Evolutionary conservation across 495 filamentous ascomycete genomes (phyloP), one percentile per base, ranked within the genome.

Genomic region (Penicillium canescens): DNA sequence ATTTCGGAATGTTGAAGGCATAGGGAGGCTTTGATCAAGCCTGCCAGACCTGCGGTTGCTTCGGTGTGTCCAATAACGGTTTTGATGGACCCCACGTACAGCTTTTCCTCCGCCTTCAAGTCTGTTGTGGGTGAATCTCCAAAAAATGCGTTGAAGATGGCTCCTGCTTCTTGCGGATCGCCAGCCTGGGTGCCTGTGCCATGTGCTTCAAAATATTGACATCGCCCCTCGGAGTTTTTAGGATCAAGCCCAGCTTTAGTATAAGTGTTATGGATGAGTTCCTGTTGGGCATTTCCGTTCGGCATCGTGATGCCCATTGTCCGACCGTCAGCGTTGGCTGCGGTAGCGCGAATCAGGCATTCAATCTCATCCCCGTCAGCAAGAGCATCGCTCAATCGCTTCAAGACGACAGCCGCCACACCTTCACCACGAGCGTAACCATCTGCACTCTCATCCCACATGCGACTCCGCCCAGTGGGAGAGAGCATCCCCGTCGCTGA

Each of bases 401-500:
- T 77, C 12, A 78, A 31, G 6, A 68, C 41, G 2, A 78, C 12
- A 13, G 59, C 46, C 3, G 46, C 59, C 23, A 68, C 47, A 2
- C 72, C 73, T 49, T 75, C 73, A 6, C 72, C 71, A 3, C 73
- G 64, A 6, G 43, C 65, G 52, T 67, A 75, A 1, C 72, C 72
- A 16, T 45, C 63, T 51, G 18, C 68, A 9, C 60, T 18, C 4
- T 49, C 38, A 44, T 73, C 70, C 60, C 62, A 74, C 23, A 57
- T 49, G 28, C 62, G 58, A 18, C 46, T 66, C 16, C 54, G 58
- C 1, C 66, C 63, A 21, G 62, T 63, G 14, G 52, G 42, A 5
- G 55, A 50, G 5, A 18, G 20, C 5, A 65, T 52, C 10, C 54
- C 37, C 14, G 54, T 52, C n/a, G 37, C 81, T 75, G 42, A 69